phyloP scores from a whole-genome alignment of 1,284 basidiomycete genomes.

The Leccinum cinnamomeum region DNA sequence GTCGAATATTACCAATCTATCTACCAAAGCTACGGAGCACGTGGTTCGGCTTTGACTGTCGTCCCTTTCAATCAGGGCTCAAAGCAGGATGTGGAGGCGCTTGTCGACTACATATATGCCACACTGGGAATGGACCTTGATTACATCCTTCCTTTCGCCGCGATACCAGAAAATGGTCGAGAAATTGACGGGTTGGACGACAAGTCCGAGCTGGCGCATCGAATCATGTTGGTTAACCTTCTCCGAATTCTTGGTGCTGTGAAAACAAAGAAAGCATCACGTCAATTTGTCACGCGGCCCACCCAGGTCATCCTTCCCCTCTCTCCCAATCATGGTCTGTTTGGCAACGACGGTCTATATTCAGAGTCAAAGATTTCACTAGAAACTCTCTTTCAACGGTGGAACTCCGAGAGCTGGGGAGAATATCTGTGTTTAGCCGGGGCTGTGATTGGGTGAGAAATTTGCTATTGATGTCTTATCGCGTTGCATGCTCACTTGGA shows the following conservation, averaged over 20 bases:
- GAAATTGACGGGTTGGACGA: constrained; percentile 98
- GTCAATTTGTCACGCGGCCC: constrained; percentile 94
- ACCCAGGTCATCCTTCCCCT: constrained; percentile 97
- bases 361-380: constrained; percentile 93
- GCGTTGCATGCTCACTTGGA: constrained; percentile 14
- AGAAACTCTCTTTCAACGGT: too few relatives aligned
- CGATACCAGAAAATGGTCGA: constrained; percentile 96
- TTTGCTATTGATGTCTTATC: constrained; percentile 4
- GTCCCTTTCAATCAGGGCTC: constrained; percentile 99
- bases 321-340: constrained; percentile 96
- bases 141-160: constrained; percentile 97
- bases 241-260: constrained; percentile 95
- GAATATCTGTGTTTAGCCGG: constrained; percentile 98
- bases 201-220: constrained; percentile 96
- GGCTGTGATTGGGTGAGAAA: constrained; percentile 87
- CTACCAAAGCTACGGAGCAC: constrained; percentile 94
- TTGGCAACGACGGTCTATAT: constrained; percentile 97
- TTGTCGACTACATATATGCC: constrained; percentile 97
- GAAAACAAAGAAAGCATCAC: constrained; percentile 96
- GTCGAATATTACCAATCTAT: constrained; percentile 99
- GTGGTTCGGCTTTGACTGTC: constrained; percentile 93
- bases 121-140: constrained; percentile 95
- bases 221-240: constrained; percentile 95
- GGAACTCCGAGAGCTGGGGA: constrained; percentile 97
- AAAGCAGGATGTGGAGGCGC: constrained; percentile 95